Percentiles rank a stretch among this genome's conserved stretches.
Conservation (phyloP, 306 rosid genomes). For the Hippophae tibetana region DNA sequence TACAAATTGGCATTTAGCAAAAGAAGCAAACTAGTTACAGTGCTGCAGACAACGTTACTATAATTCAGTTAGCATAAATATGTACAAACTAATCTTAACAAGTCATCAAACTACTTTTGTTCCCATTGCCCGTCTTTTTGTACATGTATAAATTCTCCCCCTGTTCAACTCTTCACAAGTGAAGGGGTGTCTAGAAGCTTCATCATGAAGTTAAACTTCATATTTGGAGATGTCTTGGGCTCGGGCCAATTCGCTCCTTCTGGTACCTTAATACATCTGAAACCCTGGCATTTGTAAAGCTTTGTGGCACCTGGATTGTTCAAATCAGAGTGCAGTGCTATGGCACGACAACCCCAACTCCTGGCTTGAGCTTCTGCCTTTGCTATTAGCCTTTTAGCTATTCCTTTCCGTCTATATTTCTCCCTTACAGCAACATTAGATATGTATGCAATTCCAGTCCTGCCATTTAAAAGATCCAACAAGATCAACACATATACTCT, state of each 20-base stretch:
- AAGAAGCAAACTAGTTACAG: too few relatives aligned
- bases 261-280: conserved; percentile 70
- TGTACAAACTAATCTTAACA: too few relatives aligned
- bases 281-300: conserved; percentile 76
- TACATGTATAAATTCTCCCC: too few relatives aligned
- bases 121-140: too few relatives aligned
- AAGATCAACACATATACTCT: neutral
- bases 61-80: too few relatives aligned
- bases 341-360: conserved; percentile 86
- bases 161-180: neutral
- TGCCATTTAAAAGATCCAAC: conserved; percentile 15
- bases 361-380: conserved; percentile 85
- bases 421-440: conserved; percentile 96
- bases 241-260: conserved; percentile 94
- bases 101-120: too few relatives aligned
- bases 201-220: conserved; percentile 84
- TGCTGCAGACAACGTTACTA: too few relatives aligned
- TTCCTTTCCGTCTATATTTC: conserved; percentile 66
- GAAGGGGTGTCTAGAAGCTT: conserved; percentile 56
- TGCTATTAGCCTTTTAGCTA: conserved; percentile 65
- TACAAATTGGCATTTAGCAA: too few relatives aligned
- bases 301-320: conserved; percentile 70
- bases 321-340: conserved; percentile 83
- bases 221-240: conserved; percentile 80
- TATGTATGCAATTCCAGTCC: conserved; percentile 94